A percentile compares a stretch with the other conserved stretches of the same genome.
These are phyloP conservation scores for Alternaria alternata DNA, from an alignment of 2,329 filamentous ascomycete genomes.

Conservation along the genomic window DNA sequence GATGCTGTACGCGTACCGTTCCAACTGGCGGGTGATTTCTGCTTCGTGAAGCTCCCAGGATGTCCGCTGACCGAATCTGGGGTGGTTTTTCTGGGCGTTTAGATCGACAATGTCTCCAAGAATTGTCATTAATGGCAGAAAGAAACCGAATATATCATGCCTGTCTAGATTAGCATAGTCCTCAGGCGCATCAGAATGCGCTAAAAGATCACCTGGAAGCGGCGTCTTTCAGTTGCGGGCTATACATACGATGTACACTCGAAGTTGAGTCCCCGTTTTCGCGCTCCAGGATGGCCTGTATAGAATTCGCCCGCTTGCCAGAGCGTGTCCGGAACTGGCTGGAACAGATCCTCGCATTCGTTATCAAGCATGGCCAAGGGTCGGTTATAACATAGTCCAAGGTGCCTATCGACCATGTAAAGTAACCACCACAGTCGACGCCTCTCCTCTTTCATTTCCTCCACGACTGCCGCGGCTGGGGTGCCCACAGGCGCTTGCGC, in stretches of 20 bases:
- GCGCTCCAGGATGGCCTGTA: slow-evolving; percentile 52
- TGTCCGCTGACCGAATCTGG: slow-evolving; percentile 77
- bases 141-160: slow-evolving; percentile 90
- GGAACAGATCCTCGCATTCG: slow-evolving; percentile 82
- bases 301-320: slow-evolving; percentile 87
- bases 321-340: slow-evolving; percentile 83
- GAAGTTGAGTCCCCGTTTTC: slow-evolving; percentile 72
- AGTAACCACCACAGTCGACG: slow-evolving; percentile 92
- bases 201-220: background rate
- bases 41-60: slow-evolving; percentile 80
- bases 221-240: background rate
- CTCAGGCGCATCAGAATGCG: background rate
- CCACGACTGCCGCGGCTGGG: slow-evolving; percentile 46
- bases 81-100: slow-evolving; percentile 87
- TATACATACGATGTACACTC: slow-evolving; percentile 72
- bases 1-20: slow-evolving; percentile 81
- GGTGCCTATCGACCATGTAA: slow-evolving; percentile 83
- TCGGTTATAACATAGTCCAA: slow-evolving; percentile 89
- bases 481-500: slow-evolving; percentile 37
- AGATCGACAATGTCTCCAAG: slow-evolving; percentile 91
- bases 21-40: slow-evolving; percentile 81
- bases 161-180: slow-evolving; percentile 15
- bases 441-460: slow-evolving; percentile 76
- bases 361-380: slow-evolving; percentile 82
- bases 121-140: slow-evolving; percentile 91